phyloP scores from a whole-genome alignment of 306 rosid species.

The Mimosa pudica region DNA sequence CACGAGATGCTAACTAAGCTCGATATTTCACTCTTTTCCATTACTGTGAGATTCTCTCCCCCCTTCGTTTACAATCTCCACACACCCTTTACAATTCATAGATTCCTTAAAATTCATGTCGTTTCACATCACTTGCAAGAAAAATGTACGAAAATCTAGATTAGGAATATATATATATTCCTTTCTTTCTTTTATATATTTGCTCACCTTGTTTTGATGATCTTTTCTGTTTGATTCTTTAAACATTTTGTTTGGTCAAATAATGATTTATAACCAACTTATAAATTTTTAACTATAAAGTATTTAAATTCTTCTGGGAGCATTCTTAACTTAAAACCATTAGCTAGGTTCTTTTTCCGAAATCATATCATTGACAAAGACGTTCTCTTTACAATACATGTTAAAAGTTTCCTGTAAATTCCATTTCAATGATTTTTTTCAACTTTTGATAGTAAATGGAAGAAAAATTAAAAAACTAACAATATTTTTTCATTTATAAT shows the following conservation, averaged over 20 bases:
- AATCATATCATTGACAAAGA: neutral
- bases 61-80: neutral
- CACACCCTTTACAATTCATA: neutral
- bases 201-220: neutral
- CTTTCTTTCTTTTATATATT: neutral
- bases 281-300: neutral
- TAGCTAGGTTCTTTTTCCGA: neutral
- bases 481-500: neutral
- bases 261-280: neutral
- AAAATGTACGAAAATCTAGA: neutral
- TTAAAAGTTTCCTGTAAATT: neutral
- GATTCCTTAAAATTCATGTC: neutral
- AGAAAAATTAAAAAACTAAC: too few species aligned
- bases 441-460: neutral
- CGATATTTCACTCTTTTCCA: neutral
- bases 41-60: neutral
- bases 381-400: neutral
- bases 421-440: neutral
- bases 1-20: conserved; percentile 28
- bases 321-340: neutral
- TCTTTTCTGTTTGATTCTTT: too few species aligned
- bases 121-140: neutral
- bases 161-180: neutral
- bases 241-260: neutral
- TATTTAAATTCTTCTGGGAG: too few species aligned